Evolutionary conservation across 805 yeast species (phyloP).

Genomic region (Nakazawaea populi): DNA sequence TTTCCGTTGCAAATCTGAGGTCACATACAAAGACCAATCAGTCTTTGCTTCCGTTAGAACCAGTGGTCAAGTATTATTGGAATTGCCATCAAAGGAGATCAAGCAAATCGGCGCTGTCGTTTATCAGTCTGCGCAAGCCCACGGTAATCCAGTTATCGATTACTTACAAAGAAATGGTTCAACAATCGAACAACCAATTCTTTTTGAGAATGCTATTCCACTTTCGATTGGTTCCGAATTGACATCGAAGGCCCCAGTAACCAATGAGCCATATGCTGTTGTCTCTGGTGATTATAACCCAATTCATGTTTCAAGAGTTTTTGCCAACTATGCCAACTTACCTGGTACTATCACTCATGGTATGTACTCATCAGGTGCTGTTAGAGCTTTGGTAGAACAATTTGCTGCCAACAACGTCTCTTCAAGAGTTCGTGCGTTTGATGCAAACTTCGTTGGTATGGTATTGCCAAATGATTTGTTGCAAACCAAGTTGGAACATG

Average conservation of each 20-base stretch:
- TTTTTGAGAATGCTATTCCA: slow-evolving; percentile 87
- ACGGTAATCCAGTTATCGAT: slow-evolving; percentile 96
- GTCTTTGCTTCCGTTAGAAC: slow-evolving; percentile 79
- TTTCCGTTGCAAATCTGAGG: slow-evolving; percentile 83
- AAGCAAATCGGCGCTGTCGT: slow-evolving; percentile 77
- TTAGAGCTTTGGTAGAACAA: slow-evolving; percentile 91
- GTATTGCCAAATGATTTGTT: slow-evolving; percentile 92
- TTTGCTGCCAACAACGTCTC: slow-evolving; percentile 99
- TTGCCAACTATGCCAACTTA: slow-evolving; percentile 85
- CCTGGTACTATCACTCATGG: slow-evolving; percentile 99
- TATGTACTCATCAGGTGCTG: slow-evolving; percentile 96
- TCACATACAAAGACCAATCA: slow-evolving; percentile 69
- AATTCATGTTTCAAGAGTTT: slow-evolving; percentile 93
- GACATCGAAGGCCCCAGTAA: slow-evolving; percentile 80
- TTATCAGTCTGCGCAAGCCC: slow-evolving; percentile 87
- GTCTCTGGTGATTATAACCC: slow-evolving; percentile 99
- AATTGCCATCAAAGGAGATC: slow-evolving; percentile 87
- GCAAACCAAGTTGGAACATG: slow-evolving; percentile 83
- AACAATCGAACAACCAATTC: slow-evolving; percentile 89
- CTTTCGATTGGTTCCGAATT: slow-evolving; percentile 60
- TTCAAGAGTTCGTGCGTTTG: slow-evolving; percentile 90
- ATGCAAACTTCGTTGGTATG: slow-evolving; percentile 91
- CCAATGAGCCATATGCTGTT: slow-evolving; percentile 93
- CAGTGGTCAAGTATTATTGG: slow-evolving; percentile 77
- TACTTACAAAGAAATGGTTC: slow-evolving; percentile 88